Conservation (phyloP, 1,284 basidiomycete genomes). For the Austropuccinia psidii region DNA sequence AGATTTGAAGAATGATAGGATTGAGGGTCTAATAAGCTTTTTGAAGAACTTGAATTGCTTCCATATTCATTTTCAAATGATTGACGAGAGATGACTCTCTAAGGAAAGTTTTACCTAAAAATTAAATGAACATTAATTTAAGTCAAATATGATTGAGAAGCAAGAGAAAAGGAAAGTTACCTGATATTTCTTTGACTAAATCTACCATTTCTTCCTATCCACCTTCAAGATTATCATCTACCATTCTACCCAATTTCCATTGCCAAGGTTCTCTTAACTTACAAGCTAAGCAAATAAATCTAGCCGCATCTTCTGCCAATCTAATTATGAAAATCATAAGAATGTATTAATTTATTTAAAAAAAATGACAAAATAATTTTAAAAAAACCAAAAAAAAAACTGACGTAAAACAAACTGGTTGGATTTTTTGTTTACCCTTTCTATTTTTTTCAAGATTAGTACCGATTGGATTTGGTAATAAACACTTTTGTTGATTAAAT, state of each 20-base stretch:
- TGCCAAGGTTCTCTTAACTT: conserved; percentile 13
- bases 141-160: neutral
- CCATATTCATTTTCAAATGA: neutral
- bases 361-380: neutral
- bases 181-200: conserved; percentile 1
- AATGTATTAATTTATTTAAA: neutral
- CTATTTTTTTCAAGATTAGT: neutral
- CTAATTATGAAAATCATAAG: no score
- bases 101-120: neutral
- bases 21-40: neutral
- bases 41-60: neutral
- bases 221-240: conserved; percentile 8
- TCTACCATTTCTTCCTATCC: conserved; percentile 21
- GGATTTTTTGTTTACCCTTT: conserved; percentile 16
- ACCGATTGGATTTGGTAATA: neutral
- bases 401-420: conserved; percentile 28
- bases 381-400: neutral
- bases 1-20: neutral
- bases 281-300: neutral
- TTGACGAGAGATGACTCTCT: conserved; percentile 1
- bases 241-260: conserved; percentile 21
- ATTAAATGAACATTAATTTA: neutral
- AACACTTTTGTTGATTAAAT: neutral
- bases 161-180: neutral
- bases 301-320: conserved; percentile 3